phyloP scores from a whole-genome alignment of 176 grass and related monocot genomes.

The Aegilops bicornis region DNA sequence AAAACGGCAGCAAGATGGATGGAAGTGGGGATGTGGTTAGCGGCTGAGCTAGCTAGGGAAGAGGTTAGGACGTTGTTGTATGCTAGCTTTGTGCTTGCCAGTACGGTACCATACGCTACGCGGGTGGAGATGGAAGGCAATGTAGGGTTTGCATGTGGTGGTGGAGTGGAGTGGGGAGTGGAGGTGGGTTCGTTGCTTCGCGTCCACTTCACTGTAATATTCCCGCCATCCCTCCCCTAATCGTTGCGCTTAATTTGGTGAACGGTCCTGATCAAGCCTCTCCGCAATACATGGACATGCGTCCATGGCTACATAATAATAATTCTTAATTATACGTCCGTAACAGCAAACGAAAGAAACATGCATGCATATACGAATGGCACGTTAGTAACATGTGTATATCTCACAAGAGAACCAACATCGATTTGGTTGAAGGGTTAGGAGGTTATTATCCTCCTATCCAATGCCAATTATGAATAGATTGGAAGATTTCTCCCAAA shows the following conservation, averaged over 20 bases:
- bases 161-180: conserved; percentile 3
- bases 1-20: not conserved
- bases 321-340: no score
- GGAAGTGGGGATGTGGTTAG: conserved; percentile 57
- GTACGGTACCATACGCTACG: not conserved
- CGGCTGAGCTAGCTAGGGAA: not conserved
- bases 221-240: not conserved
- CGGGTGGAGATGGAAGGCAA: no score
- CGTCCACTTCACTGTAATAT: conserved; percentile 93
- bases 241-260: not conserved
- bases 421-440: no score
- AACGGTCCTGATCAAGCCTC: conserved; percentile 9
- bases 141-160: conserved; percentile 24
- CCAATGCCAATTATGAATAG: no score
- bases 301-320: not conserved
- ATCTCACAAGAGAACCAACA: no score
- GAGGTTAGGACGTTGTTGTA: not conserved
- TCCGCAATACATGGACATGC: not conserved
- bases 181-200: conserved; percentile 79
- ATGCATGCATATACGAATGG: no score
- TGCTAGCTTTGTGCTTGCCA: not conserved
- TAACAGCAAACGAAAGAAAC: no score
- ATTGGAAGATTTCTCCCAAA: no score
- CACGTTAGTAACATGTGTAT: no score
- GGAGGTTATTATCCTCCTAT: no score